Percentiles rank a stretch among this genome's conserved stretches.
These are phyloP conservation scores for Gossypium schwendimanii DNA, from an alignment of 441 rosid species.

Conservation along the genomic window DNA sequence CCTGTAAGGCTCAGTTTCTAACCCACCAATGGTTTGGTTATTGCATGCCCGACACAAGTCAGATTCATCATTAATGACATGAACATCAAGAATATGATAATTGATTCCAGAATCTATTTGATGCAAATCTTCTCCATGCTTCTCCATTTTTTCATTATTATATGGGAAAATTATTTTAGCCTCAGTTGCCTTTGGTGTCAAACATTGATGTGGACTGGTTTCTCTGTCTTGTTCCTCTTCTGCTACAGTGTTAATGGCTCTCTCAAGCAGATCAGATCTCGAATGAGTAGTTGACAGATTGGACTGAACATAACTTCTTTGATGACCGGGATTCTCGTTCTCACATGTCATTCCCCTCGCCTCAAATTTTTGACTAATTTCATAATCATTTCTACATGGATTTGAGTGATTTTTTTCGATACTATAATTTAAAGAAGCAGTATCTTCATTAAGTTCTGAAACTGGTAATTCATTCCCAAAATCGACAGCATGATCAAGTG, in stretches of 20 bases:
- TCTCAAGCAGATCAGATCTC: background rate
- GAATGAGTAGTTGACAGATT: background rate
- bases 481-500: constrained; percentile 22
- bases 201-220: constrained; percentile 5
- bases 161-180: constrained; percentile 19
- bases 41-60: constrained; percentile 6
- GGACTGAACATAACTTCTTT: constrained; percentile 10
- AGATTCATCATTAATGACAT: constrained; percentile 35
- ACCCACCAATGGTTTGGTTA: constrained; percentile 19
- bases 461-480: constrained; percentile 38
- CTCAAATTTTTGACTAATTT: constrained; percentile 12
- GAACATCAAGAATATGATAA: constrained; percentile 34
- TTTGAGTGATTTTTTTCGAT: constrained; percentile 9
- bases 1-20: constrained; percentile 20
- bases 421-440: constrained; percentile 15
- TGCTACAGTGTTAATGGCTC: constrained; percentile 5
- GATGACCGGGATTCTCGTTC: constrained; percentile 18
- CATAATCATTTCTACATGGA: constrained; percentile 3
- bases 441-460: constrained; percentile 25
- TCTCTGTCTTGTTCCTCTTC: constrained; percentile 16
- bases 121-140: constrained; percentile 13
- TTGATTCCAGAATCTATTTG: constrained; percentile 18
- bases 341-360: constrained; percentile 3
- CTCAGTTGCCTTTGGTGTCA: constrained; percentile 13
- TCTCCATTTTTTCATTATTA: constrained; percentile 21